Conservation (phyloP, 2,329 filamentous ascomycete genomes). For the Nakataea oryzae region DNA sequence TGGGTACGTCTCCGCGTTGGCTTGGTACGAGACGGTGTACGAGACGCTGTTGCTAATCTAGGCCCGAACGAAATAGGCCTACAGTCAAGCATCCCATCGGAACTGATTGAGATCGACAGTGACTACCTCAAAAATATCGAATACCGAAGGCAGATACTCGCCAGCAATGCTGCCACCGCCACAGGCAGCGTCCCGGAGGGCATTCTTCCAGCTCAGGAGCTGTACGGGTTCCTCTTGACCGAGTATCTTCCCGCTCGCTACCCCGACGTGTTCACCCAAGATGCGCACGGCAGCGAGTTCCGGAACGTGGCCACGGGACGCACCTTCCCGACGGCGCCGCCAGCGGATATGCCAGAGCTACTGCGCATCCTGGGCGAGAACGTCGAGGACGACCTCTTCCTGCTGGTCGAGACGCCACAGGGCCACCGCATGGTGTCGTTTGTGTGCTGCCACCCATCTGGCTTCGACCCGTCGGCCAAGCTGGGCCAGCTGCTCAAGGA, state of each 20-base stretch:
- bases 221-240: constrained; percentile 35
- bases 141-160: constrained; percentile 26
- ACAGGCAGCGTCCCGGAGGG: constrained; percentile 30
- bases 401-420: constrained; percentile 29
- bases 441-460: constrained; percentile 39
- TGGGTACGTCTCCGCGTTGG: constrained; percentile 27
- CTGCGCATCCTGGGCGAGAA: constrained; percentile 23
- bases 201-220: constrained; percentile 30
- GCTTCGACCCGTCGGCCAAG: constrained; percentile 40
- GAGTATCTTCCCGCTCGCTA: constrained; percentile 37
- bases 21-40: not conserved
- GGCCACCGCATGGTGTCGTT: constrained; percentile 36
- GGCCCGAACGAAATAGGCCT: constrained; percentile 21
- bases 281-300: constrained; percentile 19
- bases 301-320: constrained; percentile 27
- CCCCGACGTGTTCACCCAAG: constrained; percentile 33
- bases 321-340: constrained; percentile 17
- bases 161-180: constrained; percentile 24
- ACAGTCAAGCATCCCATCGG: constrained; percentile 29
- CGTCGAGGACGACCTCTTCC: constrained; percentile 44
- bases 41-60: not conserved
- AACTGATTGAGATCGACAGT: constrained; percentile 41
- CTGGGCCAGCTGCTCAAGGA: constrained; percentile 35
- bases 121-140: constrained; percentile 35
- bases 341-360: constrained; percentile 15